Base-by-base conservation (phyloP, 345 rosid genomes). In the Microcos paniculata region DNA sequence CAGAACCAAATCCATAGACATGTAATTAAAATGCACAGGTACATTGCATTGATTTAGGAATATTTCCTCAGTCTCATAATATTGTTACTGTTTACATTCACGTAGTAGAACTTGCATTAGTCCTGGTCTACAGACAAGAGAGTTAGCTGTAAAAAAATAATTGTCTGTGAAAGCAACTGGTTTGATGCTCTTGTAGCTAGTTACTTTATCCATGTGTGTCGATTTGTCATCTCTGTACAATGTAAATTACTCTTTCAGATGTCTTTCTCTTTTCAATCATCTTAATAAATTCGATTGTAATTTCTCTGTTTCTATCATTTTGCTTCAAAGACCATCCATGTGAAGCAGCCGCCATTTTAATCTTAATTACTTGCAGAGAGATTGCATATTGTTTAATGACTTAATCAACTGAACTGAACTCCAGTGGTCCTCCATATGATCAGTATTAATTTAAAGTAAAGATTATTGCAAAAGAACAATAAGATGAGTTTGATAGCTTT, bases 1-100 rank as follows among this genome's bases (percentile, higher is more conserved):
- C 73, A 31, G 26, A 49, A 30, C 45, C 73, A 70, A 51, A 49
- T 49, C 45, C 73, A 21, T 69, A 69, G 18, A 51, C 28, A 69
- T 19, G 45, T 51, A 31, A n/a, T n/a, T n/a, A n/a, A n/a, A 49
- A 69, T 11, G 16, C 24, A 8, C 6, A 26, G 19, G 35, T 26
- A 13, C 15, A 26, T 26, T 14, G 62, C 15, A 26, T 26, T 14
- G 62, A 57, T 21, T 55, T 67, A 45, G 38, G 55, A 26, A 31
- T 18, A 23, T 43, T 15, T 64, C 30, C 49, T 66, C 35, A 8
- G 24, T 42, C 4, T 38, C 11, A 26, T 62, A n/a, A 63, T 42
- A 13, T 42, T 42, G 45, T 42, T 42, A 42, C 45, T 42, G 45
- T 42, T 42, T 62, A 12, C 23, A 48, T 30, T 69, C 72, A 69